Base-by-base conservation (phyloP, 2,329 filamentous ascomycete genomes). In the Dendrostoma leiphaemia region DNA sequence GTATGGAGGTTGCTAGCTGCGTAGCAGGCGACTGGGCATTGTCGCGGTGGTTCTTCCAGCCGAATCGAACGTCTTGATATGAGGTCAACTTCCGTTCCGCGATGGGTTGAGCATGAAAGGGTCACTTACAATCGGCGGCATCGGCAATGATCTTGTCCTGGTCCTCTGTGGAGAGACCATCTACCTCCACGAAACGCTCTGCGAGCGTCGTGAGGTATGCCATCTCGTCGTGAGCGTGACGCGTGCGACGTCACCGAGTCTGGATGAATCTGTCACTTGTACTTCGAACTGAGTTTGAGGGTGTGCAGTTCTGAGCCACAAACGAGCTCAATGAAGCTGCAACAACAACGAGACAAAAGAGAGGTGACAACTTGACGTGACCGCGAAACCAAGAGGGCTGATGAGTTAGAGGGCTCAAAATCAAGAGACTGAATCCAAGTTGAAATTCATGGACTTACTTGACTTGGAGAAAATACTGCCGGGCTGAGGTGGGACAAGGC, bases 121-220 rank as follows among this genome's bases (percentile, higher is more conserved):
- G 13, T 7, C n/a, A 44, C 52, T 45, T 37, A 58, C 56, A 58
- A 8, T 49, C 48, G 29, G 52, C 48, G 13, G 56, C 56, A 23
- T 55, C 48, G 10, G 44, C 21, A 19, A 53, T 46, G 21, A 58
- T 52, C 44, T 58, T 55, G 48, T 55, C 47, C 43, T 55, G 52
- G 29, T 58, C 56, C 17, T 58, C 44, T 0, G 31, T 19, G 10
- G 56, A 55, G n/a, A 58, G 45, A n/a, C 44, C 52, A 35, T 58
- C 56, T 40, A 50, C 43, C 26, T 57, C 55, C 32, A 58, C 52
- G 31, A 48, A 58, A 52, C 56, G 56, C 44, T 55, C 47, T 6
- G 56, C 56, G 31, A 58, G 56, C 44, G 41, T 45, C 45, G 48
- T 45, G n/a, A 58, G 48, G 44, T 55, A 49, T 28, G 45, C 44